Conservation (phyloP, 768 basidiomycete genomes). For the Galerina sulciceps region DNA sequence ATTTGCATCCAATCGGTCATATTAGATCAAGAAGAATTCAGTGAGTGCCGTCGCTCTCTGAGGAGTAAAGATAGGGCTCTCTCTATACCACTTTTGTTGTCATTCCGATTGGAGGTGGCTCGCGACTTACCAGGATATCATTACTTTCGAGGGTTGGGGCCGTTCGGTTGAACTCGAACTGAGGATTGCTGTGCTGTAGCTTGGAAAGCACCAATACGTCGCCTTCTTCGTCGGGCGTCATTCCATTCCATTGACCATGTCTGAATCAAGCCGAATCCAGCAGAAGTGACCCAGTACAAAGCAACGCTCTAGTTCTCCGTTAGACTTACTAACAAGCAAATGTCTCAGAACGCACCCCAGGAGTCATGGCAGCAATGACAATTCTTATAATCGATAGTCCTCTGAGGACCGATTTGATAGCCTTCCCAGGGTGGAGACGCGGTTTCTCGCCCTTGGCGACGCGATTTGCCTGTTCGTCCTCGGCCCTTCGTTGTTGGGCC, state of each 20-base stretch:
- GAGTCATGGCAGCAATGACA: slow-evolving; percentile 65
- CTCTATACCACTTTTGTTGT: slow-evolving; percentile 79
- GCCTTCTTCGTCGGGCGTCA: slow-evolving; percentile 46
- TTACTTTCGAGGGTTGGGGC: neutral
- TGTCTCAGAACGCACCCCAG: slow-evolving; percentile 58
- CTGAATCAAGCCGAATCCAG: slow-evolving; percentile 73
- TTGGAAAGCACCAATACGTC: slow-evolving; percentile 12
- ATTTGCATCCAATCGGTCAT: slow-evolving; percentile 51
- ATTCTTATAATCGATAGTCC: slow-evolving; percentile 69
- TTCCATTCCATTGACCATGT: slow-evolving; percentile 76
- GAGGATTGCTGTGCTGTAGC: neutral
- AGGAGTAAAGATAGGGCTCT: slow-evolving; percentile 50
- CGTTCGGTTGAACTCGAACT: neutral
- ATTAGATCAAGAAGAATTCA: slow-evolving; percentile 92
- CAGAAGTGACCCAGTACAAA: slow-evolving; percentile 81
- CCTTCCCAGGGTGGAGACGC: slow-evolving; percentile 42
- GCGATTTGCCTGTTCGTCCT: slow-evolving; percentile 50
- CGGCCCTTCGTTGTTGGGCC: slow-evolving; percentile 50
- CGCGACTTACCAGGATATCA: slow-evolving; percentile 26
- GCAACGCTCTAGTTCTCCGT: slow-evolving; percentile 56
- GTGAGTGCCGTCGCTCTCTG: slow-evolving; percentile 48
- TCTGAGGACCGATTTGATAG: slow-evolving; percentile 61
- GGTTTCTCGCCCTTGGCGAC: slow-evolving; percentile 50
- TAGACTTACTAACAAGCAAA: neutral
- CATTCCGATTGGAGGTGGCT: slow-evolving; percentile 44